Conservation (phyloP, 495 filamentous ascomycete genomes). For the Tuber melanosporum region DNA sequence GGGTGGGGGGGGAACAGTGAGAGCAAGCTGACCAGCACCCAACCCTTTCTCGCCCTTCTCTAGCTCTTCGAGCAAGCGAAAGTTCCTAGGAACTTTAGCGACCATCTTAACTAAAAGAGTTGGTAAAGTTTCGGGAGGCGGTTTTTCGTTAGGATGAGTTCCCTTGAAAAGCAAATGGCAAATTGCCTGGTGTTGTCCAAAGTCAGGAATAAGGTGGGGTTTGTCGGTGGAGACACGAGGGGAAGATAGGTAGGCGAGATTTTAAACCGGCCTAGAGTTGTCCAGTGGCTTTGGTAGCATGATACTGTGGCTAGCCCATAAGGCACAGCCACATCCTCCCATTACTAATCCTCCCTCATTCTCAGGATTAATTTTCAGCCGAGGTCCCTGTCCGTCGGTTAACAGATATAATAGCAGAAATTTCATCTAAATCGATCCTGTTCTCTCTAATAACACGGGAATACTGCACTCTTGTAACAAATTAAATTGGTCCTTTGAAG, state of each 20-base stretch:
- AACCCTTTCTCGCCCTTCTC: slow-evolving; percentile 98
- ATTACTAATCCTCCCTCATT: neutral
- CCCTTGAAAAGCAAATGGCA: neutral
- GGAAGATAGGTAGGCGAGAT: neutral
- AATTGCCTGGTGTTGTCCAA: slow-evolving; percentile 1
- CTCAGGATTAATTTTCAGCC: neutral
- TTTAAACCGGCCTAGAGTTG: neutral
- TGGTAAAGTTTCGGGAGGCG: neutral
- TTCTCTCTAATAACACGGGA: neutral
- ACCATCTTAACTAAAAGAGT: slow-evolving; percentile 48
- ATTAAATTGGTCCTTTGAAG: neutral
- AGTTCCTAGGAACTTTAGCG: slow-evolving; percentile 89
- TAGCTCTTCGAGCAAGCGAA: slow-evolving; percentile 90
- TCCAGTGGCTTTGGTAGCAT: neutral
- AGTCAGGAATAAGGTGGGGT: neutral
- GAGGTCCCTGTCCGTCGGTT: neutral
- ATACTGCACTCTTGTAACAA: neutral
- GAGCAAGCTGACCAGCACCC: slow-evolving; percentile 64
- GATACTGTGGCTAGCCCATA: neutral
- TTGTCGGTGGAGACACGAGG: neutral
- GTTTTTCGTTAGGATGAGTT: neutral
- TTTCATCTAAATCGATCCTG: neutral
- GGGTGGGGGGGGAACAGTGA: neutral
- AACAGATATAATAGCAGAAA: neutral
- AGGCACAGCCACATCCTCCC: neutral